Conservation (phyloP, 441 rosid species). For the Pelargonium australe region DNA sequence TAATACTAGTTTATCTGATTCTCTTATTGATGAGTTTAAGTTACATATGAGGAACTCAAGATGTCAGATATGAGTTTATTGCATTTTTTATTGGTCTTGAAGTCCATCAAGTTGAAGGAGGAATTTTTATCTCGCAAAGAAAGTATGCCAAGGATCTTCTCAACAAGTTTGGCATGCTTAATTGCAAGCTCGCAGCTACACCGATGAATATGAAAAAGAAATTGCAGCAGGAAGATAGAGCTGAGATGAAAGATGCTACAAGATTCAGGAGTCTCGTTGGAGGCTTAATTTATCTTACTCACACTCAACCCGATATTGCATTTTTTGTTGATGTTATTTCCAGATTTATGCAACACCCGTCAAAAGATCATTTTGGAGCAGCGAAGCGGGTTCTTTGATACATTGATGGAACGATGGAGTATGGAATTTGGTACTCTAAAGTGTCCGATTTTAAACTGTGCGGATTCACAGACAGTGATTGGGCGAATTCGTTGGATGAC, state of each 20-base stretch:
- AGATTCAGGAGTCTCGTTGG: neutral
- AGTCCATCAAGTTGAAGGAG: neutral
- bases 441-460: neutral
- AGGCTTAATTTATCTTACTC: neutral
- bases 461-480: slow-evolving; percentile 6
- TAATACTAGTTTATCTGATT: no score
- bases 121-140: neutral
- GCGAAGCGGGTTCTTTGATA: neutral
- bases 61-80: neutral
- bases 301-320: neutral
- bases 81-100: neutral
- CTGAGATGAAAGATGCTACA: neutral
- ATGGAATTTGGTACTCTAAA: neutral
- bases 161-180: no score
- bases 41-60: neutral
- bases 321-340: neutral
- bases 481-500: neutral
- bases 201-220: neutral
- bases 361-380: neutral
- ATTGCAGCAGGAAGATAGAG: neutral
- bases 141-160: no score
- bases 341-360: neutral
- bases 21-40: neutral
- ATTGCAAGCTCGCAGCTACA: no score
- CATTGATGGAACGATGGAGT: neutral